A percentile compares a stretch with the other conserved stretches of the same genome.
phyloP scores from a whole-genome alignment of 116 monocot species.

The Dioscorea cayenensis region DNA sequence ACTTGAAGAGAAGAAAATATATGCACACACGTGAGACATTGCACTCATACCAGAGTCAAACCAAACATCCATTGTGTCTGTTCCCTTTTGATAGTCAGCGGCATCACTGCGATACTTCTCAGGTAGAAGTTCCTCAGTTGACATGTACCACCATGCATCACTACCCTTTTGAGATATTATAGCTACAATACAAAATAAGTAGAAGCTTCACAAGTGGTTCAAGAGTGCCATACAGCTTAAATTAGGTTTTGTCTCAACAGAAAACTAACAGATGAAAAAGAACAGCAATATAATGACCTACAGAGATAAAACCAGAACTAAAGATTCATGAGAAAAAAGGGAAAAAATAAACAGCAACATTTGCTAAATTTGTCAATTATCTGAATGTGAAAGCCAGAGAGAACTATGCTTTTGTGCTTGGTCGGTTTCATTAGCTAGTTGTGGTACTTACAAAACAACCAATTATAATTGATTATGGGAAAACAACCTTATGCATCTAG shows the following conservation, averaged over 20 bases:
- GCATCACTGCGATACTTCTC: constrained; percentile 67
- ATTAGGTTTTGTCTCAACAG: neutral
- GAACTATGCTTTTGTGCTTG: too few species aligned
- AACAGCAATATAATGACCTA: neutral
- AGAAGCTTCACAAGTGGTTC: neutral
- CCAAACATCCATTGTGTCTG: constrained; percentile 99
- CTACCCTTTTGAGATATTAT: constrained; percentile 75
- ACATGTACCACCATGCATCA: constrained; percentile 99
- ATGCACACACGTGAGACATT: neutral
- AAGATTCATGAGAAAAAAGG: too few species aligned
- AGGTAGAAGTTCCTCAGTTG: constrained; percentile 88
- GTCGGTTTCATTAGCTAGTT: too few species aligned
- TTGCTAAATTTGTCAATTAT: too few species aligned
- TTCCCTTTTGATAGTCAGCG: constrained; percentile 76
- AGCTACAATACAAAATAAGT: constrained; percentile 28
- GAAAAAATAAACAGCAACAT: too few species aligned
- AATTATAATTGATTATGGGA: too few species aligned
- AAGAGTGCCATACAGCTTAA: neutral
- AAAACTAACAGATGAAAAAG: neutral
- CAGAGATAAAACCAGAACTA: too few species aligned
- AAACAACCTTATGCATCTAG: too few species aligned
- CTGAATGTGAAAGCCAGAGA: too few species aligned
- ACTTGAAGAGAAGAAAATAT: neutral
- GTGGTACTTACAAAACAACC: too few species aligned
- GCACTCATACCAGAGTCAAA: constrained; percentile 85